These are phyloP conservation scores for Trichoderma endophyticum DNA, from an alignment of 2,329 filamentous ascomycete genomes.

Conservation along the genomic window DNA sequence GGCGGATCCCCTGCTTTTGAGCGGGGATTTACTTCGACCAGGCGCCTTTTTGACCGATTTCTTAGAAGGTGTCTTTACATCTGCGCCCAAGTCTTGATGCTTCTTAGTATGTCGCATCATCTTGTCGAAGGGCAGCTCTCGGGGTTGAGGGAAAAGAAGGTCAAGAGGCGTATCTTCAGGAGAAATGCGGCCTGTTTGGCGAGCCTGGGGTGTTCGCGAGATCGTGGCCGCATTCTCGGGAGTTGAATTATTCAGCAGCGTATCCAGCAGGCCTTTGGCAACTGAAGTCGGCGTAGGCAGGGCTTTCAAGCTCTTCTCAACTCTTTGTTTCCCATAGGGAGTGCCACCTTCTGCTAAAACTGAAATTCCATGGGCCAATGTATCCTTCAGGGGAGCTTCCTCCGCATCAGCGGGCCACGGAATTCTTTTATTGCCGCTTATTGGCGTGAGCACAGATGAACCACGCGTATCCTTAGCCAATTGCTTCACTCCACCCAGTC, in stretches of 20 bases:
- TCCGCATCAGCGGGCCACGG: conserved; percentile 25
- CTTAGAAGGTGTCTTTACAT: conserved; percentile 16
- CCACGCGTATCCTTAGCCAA: conserved; percentile 18
- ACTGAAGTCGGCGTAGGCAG: conserved; percentile 7
- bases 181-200: background rate
- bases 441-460: conserved; percentile 35
- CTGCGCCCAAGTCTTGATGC: background rate
- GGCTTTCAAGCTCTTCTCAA: conserved; percentile 4
- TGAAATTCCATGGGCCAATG: conserved; percentile 38
- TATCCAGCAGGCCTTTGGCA: conserved; percentile 32
- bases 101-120: conserved; percentile 13
- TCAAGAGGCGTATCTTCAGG: conserved; percentile 27
- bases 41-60: conserved; percentile 21
- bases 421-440: conserved; percentile 35
- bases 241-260: conserved; percentile 33
- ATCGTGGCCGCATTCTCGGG: conserved; percentile 17
- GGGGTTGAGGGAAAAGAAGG: conserved; percentile 37
- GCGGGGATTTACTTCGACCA: conserved; percentile 20
- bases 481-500: conserved; percentile 19
- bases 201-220: conserved; percentile 25
- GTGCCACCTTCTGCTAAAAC: conserved; percentile 49
- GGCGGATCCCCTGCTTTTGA: conserved; percentile 22
- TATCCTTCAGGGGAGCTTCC: conserved; percentile 23
- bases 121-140: conserved; percentile 42
- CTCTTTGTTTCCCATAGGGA: conserved; percentile 25